Conservation (phyloP, 768 basidiomycete genomes). For the Termitomyces sp. region DNA sequence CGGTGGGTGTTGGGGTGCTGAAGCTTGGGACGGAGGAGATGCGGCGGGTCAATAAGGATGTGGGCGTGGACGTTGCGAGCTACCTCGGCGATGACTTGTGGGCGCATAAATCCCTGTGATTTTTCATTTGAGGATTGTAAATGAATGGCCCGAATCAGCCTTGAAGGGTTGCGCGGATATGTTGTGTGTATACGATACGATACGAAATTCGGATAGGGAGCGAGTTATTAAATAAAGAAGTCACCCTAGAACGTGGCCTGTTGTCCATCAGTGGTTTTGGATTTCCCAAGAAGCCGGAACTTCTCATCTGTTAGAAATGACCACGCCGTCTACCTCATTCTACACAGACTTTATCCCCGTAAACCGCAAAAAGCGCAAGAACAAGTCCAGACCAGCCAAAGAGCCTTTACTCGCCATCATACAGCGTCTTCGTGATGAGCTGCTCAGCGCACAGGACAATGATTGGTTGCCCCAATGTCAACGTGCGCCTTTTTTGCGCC, state of each 20-base stretch:
- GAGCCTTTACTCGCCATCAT: slow-evolving; percentile 36
- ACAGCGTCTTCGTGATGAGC: slow-evolving; percentile 41
- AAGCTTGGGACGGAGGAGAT: slow-evolving; percentile 89
- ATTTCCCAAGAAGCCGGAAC: too few relatives aligned
- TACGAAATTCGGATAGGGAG: too few relatives aligned
- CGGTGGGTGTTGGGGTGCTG: slow-evolving; percentile 82
- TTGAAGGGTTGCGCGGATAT: too few relatives aligned
- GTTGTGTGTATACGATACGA: too few relatives aligned
- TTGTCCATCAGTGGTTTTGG: too few relatives aligned
- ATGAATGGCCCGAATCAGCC: too few relatives aligned
- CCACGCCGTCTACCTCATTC: slow-evolving; percentile 24
- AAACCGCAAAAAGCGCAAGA: slow-evolving; percentile 51
- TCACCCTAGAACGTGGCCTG: slow-evolving; percentile 20
- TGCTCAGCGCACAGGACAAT: slow-evolving; percentile 34
- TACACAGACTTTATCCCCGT: slow-evolving; percentile 53
- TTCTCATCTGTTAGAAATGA: too few relatives aligned
- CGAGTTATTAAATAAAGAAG: too few relatives aligned
- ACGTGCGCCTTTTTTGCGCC: slow-evolving; percentile 35
- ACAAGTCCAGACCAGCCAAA: slow-evolving; percentile 32
- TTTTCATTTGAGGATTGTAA: not conserved
- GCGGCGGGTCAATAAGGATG: slow-evolving; percentile 81
- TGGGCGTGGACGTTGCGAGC: slow-evolving; percentile 84
- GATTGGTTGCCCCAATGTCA: slow-evolving; percentile 55
- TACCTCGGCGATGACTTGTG: slow-evolving; percentile 90
- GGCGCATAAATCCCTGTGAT: slow-evolving; percentile 61